These are phyloP conservation scores for Diplocarpon mali DNA, from an alignment of 2,329 filamentous ascomycete species.

Conservation along the genomic window DNA sequence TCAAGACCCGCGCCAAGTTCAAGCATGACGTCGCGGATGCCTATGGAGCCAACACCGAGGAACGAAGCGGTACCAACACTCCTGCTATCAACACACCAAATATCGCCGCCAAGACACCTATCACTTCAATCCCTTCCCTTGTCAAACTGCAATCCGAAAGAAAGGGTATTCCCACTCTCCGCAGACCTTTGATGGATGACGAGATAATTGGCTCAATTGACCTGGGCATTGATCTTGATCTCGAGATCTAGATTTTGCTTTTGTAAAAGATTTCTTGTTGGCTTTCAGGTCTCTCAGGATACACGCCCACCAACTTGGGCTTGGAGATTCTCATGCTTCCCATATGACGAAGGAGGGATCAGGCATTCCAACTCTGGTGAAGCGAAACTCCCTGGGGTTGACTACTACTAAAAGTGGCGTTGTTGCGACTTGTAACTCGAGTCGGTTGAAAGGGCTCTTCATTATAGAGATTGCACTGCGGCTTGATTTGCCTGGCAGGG, in stretches of 20 bases:
- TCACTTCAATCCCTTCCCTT: constrained; percentile 38
- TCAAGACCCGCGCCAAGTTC: constrained; percentile 57
- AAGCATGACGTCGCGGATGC: constrained; percentile 51
- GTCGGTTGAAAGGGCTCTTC: too few relatives aligned
- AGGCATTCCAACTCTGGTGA: neutral
- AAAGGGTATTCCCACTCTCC: constrained; percentile 53
- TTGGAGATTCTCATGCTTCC: too few relatives aligned
- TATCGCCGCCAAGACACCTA: constrained; percentile 32
- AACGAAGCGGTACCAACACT: constrained; percentile 39
- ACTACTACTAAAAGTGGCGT: too few relatives aligned
- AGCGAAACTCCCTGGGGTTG: too few relatives aligned
- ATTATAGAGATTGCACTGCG: too few relatives aligned
- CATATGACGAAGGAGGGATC: neutral
- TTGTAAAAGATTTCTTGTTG: neutral
- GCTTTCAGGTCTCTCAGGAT: neutral
- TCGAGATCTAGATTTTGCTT: constrained; percentile 40
- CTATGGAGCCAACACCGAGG: constrained; percentile 33
- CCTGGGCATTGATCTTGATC: constrained; percentile 83
- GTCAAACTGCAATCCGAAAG: constrained; percentile 32
- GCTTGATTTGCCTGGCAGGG: too few relatives aligned
- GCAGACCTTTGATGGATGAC: constrained; percentile 76
- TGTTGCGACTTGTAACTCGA: too few relatives aligned
- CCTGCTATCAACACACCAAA: constrained; percentile 37
- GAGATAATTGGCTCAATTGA: constrained; percentile 87
- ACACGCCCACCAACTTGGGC: neutral